Evolutionary conservation across 1,284 basidiomycete genomes (phyloP).

Genomic region (Entoloma clypeatum): DNA sequence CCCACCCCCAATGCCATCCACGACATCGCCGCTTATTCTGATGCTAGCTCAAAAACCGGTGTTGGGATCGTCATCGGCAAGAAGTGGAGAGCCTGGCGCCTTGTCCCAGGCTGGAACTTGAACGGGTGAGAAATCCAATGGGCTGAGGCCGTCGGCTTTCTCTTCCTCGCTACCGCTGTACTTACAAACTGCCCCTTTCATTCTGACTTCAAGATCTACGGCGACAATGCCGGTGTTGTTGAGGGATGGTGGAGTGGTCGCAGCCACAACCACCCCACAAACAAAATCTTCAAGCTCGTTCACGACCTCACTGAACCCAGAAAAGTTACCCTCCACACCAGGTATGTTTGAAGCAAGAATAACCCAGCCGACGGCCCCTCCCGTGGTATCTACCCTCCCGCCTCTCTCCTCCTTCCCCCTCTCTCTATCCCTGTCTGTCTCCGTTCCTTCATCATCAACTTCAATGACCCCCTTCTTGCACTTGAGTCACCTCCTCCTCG

Average conservation of each 20-base stretch:
- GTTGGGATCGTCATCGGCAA: slow-evolving; percentile 32
- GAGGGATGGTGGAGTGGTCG: slow-evolving; percentile 31
- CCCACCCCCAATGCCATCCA: slow-evolving; percentile 24
- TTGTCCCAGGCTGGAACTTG: slow-evolving; percentile 31
- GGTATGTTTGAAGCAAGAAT: slow-evolving; percentile 27
- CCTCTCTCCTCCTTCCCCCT: slow-evolving; percentile 29
- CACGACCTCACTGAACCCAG: slow-evolving; percentile 24
- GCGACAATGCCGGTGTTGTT: slow-evolving; percentile 34
- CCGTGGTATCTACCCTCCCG: slow-evolving; percentile 27
- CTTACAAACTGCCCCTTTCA: slow-evolving; percentile 11
- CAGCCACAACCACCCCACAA: slow-evolving; percentile 25
- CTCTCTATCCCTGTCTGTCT: slow-evolving; percentile 27
- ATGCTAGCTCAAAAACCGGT: slow-evolving; percentile 37
- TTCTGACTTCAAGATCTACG: slow-evolving; percentile 22
- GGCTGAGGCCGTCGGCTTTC: slow-evolving; percentile 33
- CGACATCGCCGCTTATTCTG: slow-evolving; percentile 32
- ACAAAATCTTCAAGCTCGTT: slow-evolving; percentile 30
- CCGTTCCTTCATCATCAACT: slow-evolving; percentile 27
- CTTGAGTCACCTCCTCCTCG: slow-evolving; percentile 8
- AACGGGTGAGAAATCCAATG: slow-evolving; percentile 25
- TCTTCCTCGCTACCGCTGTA: slow-evolving; percentile 16
- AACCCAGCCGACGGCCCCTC: slow-evolving; percentile 44
- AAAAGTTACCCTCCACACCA: slow-evolving; percentile 23
- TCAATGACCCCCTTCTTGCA: slow-evolving; percentile 17
- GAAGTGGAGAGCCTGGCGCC: slow-evolving; percentile 33